Base-by-base conservation (phyloP, 106 monocot genomes). In the Xerophyta viscosa region DNA sequence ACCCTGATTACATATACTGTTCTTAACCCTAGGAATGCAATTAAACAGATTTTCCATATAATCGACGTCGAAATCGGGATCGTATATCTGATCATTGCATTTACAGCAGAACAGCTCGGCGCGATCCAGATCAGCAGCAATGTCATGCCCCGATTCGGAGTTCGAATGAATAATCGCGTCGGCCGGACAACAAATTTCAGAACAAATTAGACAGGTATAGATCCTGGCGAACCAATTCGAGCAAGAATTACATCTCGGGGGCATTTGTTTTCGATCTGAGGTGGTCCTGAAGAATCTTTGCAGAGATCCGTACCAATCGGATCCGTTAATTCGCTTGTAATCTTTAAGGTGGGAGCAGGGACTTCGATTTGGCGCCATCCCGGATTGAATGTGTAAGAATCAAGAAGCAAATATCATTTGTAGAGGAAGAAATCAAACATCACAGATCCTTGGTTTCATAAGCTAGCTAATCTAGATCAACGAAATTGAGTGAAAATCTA, bases 71-170 rank as follows among this genome's bases (percentile, higher is more conserved):
- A 78, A 78, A 12, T 75, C 83, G 11, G 50, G 52, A 39, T 84
- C 83, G 21, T 78, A 84, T 25, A 84, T 67, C 58, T 84, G 83
- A 27, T 84, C 83, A 31, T n/a, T 29, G 63, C 83, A 84, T 44
- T 17, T 8, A 45, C 59, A 66, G 70, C 83, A 84, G 63, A 78
- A 84, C 44, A 84, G 70, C 67, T 84, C 83, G 39, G 70, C 66
- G 27, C 83, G 58, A 24, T 78, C 78, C 7, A 78, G 25, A 55
- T 84, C 83, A 23, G 78, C 67, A 39, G 67, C 56, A 66, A 84
- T 71, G 19, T 69, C 77, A 49, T 83, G 83, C 10, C 73, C 73
- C 4, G 37, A 36, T 15, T 56, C 41, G 7, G 46, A 42, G 13
- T n/a, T 18, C 8, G 60, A 9, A 37, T 83, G 83, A 46, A 37